phyloP scores from a whole-genome alignment of 1,284 basidiomycete genomes.

The Rhizoctonia solani region DNA sequence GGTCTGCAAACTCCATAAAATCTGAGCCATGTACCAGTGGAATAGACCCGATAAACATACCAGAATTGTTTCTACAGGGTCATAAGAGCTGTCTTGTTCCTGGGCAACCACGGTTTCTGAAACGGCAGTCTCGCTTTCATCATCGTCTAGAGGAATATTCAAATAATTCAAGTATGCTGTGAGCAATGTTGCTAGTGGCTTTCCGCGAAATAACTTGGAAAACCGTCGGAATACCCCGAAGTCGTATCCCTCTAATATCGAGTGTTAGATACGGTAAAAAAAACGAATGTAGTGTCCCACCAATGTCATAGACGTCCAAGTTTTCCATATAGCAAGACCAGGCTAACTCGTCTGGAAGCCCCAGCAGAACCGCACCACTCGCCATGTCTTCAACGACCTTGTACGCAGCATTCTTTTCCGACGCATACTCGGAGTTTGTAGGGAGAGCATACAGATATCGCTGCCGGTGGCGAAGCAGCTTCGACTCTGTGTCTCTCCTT shows the following conservation, averaged over 20 bases:
- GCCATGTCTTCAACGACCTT: constrained; percentile 77
- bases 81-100: constrained; percentile 48
- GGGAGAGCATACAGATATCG: constrained; percentile 59
- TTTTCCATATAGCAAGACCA: constrained; percentile 83
- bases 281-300: constrained; percentile 49
- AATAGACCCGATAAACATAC: constrained; percentile 34
- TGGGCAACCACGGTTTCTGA: constrained; percentile 42
- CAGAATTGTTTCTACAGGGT: constrained; percentile 48
- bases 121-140: constrained; percentile 41
- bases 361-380: constrained; percentile 71
- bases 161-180: constrained; percentile 69
- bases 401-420: constrained; percentile 47
- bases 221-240: constrained; percentile 65
- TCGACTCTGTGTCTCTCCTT: constrained; percentile 69
- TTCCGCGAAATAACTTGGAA: constrained; percentile 68
- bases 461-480: constrained; percentile 66
- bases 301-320: constrained; percentile 67
- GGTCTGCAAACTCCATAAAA: constrained; percentile 1
- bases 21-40: background rate
- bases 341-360: constrained; percentile 74
- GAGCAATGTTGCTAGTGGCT: constrained; percentile 62
- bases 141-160: constrained; percentile 53
- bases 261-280: background rate
- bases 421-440: constrained; percentile 50
- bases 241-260: constrained; percentile 63